Percentiles rank a stretch among this genome's conserved stretches.
Evolutionary conservation across 352 stramenopile species (phyloP).

Genomic region (Phytophthora podocarpi): DNA sequence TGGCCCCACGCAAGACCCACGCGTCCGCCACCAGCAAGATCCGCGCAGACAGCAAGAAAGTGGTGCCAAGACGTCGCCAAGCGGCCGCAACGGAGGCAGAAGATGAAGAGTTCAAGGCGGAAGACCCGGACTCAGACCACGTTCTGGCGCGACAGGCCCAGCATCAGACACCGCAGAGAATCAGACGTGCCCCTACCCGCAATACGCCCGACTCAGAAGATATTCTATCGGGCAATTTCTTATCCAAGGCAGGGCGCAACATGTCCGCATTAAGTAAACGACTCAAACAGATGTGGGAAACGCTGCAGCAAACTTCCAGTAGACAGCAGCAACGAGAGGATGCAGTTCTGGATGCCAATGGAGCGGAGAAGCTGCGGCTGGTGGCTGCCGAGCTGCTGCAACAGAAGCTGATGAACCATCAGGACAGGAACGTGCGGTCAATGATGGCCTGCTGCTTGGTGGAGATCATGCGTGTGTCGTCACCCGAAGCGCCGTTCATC

Average conservation of each 20-base stretch:
- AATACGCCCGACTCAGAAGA: neutral
- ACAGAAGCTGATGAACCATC: constrained; percentile 49
- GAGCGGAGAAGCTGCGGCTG: constrained; percentile 41
- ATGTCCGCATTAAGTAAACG: constrained; percentile 45
- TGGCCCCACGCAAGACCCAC: constrained; percentile 29
- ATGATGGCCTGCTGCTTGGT: constrained; percentile 74
- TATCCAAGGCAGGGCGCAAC: constrained; percentile 21
- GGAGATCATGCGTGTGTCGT: constrained; percentile 71
- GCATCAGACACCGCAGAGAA: constrained; percentile 18
- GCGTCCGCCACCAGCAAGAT: neutral
- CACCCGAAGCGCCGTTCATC: constrained; percentile 69
- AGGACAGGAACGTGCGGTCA: constrained; percentile 57
- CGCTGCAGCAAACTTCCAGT: constrained; percentile 47
- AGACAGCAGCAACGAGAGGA: constrained; percentile 52
- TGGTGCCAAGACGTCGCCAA: neutral
- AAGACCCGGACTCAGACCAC: constrained; percentile 26
- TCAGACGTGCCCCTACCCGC: neutral
- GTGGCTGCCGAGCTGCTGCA: constrained; percentile 68
- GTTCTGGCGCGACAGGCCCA: constrained; percentile 5
- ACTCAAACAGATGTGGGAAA: constrained; percentile 58
- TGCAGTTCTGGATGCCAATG: constrained; percentile 18
- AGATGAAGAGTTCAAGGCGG: constrained; percentile 22
- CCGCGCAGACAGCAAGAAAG: neutral
- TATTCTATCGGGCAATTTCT: constrained; percentile 23
- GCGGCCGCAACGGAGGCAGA: neutral